Evolutionary conservation across 305 asterid species (phyloP).

Genomic region (Rubia peregrina): DNA sequence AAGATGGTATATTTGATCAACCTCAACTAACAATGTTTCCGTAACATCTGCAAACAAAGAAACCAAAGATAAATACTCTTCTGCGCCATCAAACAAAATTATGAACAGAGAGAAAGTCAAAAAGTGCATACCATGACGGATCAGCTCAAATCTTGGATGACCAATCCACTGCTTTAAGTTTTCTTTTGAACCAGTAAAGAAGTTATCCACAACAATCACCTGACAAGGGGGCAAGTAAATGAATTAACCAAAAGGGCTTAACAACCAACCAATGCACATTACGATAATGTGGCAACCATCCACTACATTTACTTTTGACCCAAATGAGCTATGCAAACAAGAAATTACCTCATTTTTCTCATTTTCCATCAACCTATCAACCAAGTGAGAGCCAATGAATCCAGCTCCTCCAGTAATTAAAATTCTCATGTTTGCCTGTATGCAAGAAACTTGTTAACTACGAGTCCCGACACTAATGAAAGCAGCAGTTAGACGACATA

Average conservation of each 20-base stretch:
- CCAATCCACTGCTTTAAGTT: slow-evolving; percentile 45
- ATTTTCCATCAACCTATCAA: slow-evolving; percentile 42
- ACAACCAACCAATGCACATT: not conserved
- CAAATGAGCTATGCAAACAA: not conserved
- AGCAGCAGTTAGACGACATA: not conserved
- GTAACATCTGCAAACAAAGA: slow-evolving; percentile 62
- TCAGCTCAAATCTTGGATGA: slow-evolving; percentile 51
- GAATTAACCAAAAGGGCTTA: not conserved
- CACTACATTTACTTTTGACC: not conserved
- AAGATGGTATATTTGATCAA: slow-evolving; percentile 92
- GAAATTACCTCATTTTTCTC: slow-evolving; percentile 43
- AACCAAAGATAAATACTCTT: not conserved
- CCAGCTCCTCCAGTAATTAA: slow-evolving; percentile 52
- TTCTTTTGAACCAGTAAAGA: slow-evolving; percentile 45
- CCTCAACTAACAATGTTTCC: slow-evolving; percentile 75
- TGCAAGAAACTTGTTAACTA: not conserved
- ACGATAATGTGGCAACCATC: not conserved
- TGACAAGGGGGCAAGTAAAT: slow-evolving; percentile 5
- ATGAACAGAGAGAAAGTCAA: not conserved
- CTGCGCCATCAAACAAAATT: not conserved
- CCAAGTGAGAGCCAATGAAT: slow-evolving; percentile 52
- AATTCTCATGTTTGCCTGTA: slow-evolving; percentile 46
- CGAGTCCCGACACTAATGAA: not conserved
- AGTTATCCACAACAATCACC: slow-evolving; percentile 50
- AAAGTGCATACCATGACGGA: slow-evolving; percentile 38